Evolutionary conservation across 257 asterid genomes (phyloP), one percentile per base, ranked within the genome.

Genomic region (Ilex asprella): DNA sequence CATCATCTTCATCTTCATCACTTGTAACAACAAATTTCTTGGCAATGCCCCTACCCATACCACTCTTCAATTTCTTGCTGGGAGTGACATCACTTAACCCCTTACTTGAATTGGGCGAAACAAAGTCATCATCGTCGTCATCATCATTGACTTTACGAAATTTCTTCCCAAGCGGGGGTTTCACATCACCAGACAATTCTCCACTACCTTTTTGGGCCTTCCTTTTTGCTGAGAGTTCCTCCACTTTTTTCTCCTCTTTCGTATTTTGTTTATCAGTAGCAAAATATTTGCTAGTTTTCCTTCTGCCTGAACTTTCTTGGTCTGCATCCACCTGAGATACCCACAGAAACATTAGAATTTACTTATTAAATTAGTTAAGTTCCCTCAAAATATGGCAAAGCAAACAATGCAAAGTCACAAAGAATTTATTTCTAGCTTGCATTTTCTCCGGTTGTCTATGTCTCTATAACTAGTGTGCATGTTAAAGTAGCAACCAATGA

Each of bases 261-360:
- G 59, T 69, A 59, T 60, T 72, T 57, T 74, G 78, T 46, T 65
- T 80, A 32, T 83, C 84, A 56, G 82, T 73, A 55, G 82, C 76
- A 78, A 93, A 93, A 75, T 89, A 93, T 79, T 89, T 93, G 71
- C 99, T 93, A 32, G 96, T 89, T 83, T 87, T 93, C 87, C 83
- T 81, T 69, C 99, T 78, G 61, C 87, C 76, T 13, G 86, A 59
- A 73, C 82, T 78, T 76, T 85, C 96, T 61, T 80, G 85, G 65
- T 74, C 80, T 68, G 76, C 89, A 64, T 77, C 84, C 49, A 50
- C 81, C 96, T 86, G 30, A 61, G 64, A 21, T 21, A 21, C 27
- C 27, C 27, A 21, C 27, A 21, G 27, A 21, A 21, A 21, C 27
- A 21, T 21, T 21, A 21, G 27, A 21, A 21, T 21, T 21, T 21